Evolutionary conservation across 805 yeast species (phyloP).

Genomic region (Monosporozyma yasuniensis): DNA sequence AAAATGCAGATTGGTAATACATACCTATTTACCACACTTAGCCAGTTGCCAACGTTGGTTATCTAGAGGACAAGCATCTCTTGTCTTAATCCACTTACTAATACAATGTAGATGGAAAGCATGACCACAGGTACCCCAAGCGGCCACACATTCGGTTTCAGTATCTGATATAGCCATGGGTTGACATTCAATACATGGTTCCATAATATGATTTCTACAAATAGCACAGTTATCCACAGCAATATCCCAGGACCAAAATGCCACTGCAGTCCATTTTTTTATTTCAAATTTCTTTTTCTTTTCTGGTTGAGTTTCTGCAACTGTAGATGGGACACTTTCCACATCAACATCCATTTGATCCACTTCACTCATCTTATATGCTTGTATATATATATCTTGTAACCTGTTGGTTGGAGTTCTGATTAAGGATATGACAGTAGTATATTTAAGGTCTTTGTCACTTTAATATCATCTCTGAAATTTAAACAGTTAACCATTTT

Average conservation of each 20-base stretch:
- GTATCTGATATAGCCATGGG: constrained; percentile 58
- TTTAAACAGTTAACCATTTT: not conserved
- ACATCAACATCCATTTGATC: constrained; percentile 24
- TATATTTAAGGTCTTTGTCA: not conserved
- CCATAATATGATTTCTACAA: constrained; percentile 97
- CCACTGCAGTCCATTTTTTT: constrained; percentile 97
- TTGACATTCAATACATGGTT: constrained; percentile 94
- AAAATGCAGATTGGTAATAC: not conserved
- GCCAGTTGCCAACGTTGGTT: constrained; percentile 79
- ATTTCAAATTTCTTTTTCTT: constrained; percentile 75
- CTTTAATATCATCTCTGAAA: not conserved
- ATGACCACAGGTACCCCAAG: constrained; percentile 96
- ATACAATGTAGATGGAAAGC: constrained; percentile 98
- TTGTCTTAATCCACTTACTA: constrained; percentile 86
- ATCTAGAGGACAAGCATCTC: constrained; percentile 95
- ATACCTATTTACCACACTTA: constrained; percentile 55
- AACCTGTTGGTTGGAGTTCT: no score
- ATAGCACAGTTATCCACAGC: constrained; percentile 95
- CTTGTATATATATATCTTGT: not conserved
- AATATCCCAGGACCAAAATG: constrained; percentile 99
- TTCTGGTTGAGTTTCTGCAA: constrained; percentile 1
- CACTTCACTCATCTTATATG: constrained; percentile 11
- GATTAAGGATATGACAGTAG: not conserved
- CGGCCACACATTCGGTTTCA: constrained; percentile 78
- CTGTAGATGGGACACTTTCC: constrained; percentile 5